Conservation (phyloP, 768 basidiomycete genomes). For the Naganishia friedmannii region DNA sequence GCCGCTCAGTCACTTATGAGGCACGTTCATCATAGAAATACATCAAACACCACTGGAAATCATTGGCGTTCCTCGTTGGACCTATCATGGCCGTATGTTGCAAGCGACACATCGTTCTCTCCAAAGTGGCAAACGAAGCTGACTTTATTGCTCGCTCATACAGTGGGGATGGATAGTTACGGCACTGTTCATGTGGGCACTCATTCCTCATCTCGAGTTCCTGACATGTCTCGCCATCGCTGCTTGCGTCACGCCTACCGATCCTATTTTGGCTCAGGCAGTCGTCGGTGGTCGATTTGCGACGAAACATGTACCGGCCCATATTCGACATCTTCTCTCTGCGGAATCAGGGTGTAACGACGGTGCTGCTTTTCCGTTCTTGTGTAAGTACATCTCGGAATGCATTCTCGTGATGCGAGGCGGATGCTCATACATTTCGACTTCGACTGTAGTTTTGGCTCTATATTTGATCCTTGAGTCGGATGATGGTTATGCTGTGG, state of each 20-base stretch:
- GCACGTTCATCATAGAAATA: slow-evolving; percentile 54
- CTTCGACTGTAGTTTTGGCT: slow-evolving; percentile 55
- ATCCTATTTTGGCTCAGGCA: slow-evolving; percentile 87
- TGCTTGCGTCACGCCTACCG: slow-evolving; percentile 89
- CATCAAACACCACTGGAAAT: slow-evolving; percentile 88
- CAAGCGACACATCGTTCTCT: not conserved
- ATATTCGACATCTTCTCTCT: slow-evolving; percentile 74
- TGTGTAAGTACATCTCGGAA: slow-evolving; percentile 54
- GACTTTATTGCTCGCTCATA: slow-evolving; percentile 57
- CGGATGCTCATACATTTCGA: not conserved
- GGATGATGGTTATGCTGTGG: slow-evolving; percentile 63
- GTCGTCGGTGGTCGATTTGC: slow-evolving; percentile 96
- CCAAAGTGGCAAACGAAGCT: not conserved
- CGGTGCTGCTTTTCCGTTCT: slow-evolving; percentile 92
- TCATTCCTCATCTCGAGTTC: slow-evolving; percentile 85
- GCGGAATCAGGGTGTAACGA: slow-evolving; percentile 95
- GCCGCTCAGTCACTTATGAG: not conserved
- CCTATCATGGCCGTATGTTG: slow-evolving; percentile 51
- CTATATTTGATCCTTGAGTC: slow-evolving; percentile 77
- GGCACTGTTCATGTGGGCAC: slow-evolving; percentile 77
- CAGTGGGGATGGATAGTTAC: slow-evolving; percentile 93
- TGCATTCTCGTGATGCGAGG: not conserved
- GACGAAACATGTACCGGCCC: slow-evolving; percentile 80
- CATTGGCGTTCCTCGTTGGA: slow-evolving; percentile 72
- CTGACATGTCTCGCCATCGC: slow-evolving; percentile 84